Base-by-base conservation (phyloP, 495 filamentous ascomycete species). In the Choiromyces venosus region DNA sequence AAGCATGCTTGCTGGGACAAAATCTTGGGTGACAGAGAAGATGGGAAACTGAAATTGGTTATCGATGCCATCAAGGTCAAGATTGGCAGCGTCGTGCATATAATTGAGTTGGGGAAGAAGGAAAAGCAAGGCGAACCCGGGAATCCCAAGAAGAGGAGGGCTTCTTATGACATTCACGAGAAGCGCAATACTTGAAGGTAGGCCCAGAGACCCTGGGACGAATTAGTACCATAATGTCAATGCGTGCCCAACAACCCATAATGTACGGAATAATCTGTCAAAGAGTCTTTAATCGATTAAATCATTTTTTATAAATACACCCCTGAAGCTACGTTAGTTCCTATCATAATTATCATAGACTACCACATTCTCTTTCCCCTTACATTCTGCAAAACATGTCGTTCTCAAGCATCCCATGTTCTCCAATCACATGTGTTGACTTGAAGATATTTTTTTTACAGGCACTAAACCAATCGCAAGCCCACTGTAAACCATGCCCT, bases 11-110 rank as follows among this genome's bases (percentile, higher is more conserved):
- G 56, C 67, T 46, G 70, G 77, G 18, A 86, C 82, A 8, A 78
- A 81, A 71, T 72, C 76, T 18, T 67, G 18, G 73, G 73, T 29
- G 67, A 66, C 29, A 74, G 73, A 12, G 76, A 70, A 4, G 69
- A 83, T 1, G 66, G 73, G 21, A 69, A 71, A 12, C 76, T 87
- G 64, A 71, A 72, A 9, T 78, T 90, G 35, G 72, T 65, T 5
- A 85, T 90, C 33, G 75, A 83, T 18, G 84, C 83, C 2, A 79
- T 92, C 72, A 96, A 94, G 84, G 88, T 84, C 29, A 95, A 93
- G 83, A 88, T 93, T 80, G 93, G 93, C 5, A 94, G 93, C 76
- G 82, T 86, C 25, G 87, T 94, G 40, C 71, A 81, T 67, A 56
- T 69, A 12, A 65, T 81, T 4, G 78, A 75, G 71, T n/a, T 81